Percentiles rank a stretch among this genome's conserved stretches.
These are phyloP conservation scores for Chlamydomonas eustigma DNA, from an alignment of 139 green algal genomes.

Conservation along the genomic window DNA sequence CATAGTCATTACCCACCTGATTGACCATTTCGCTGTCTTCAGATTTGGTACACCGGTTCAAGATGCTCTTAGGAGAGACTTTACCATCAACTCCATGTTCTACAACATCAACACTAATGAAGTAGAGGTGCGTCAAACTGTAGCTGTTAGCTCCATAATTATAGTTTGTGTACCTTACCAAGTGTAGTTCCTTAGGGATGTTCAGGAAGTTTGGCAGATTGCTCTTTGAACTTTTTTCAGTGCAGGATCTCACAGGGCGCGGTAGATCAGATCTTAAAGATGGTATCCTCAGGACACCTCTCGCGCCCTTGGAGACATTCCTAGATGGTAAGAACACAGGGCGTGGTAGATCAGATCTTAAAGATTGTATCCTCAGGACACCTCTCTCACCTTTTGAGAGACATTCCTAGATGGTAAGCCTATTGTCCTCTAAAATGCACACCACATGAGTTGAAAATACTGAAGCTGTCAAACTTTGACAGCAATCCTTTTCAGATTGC, in stretches of 20 bases:
- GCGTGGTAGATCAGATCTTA: constrained; percentile 74
- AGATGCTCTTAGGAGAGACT: constrained; percentile 9
- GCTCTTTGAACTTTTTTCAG: no score
- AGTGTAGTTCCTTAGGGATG: no score
- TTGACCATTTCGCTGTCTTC: neutral
- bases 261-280: constrained; percentile 75
- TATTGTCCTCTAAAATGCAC: no score
- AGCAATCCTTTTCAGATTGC: no score
- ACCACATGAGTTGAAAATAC: no score
- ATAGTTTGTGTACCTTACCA: no score
- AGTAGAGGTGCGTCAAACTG: constrained; percentile 6
- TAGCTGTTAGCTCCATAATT: no score
- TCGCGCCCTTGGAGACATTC: constrained; percentile 85
- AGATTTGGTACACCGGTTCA: constrained; percentile 1
- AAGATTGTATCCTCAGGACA: constrained; percentile 82
- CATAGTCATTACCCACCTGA: no score
- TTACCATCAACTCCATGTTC: constrained; percentile 23
- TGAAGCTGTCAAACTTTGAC: no score
- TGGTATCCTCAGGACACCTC: constrained; percentile 88
- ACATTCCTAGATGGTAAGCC: constrained; percentile 69
- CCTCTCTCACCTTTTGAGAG: constrained; percentile 75
- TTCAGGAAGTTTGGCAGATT: no score
- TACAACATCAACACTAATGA: constrained; percentile 21
- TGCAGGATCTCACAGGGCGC: constrained; percentile 88
- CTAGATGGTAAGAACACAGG: constrained; percentile 50